These are phyloP conservation scores for Dactylellina leptospora DNA, from an alignment of 2,329 filamentous ascomycete genomes.

Conservation along the genomic window DNA sequence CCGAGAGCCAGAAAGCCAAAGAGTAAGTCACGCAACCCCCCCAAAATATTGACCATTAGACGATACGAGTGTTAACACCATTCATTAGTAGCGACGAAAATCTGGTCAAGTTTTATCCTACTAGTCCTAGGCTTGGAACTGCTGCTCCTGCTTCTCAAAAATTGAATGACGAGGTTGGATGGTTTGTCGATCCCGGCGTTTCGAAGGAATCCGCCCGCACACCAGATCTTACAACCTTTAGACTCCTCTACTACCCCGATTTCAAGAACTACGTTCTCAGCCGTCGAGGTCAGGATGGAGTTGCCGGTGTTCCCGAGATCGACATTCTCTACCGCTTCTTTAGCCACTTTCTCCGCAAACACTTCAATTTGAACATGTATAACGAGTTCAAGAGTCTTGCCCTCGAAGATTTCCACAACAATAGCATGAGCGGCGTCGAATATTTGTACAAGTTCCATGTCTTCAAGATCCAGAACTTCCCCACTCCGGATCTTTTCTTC, in stretches of 20 bases:
- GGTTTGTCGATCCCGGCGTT: slow-evolving; percentile 47
- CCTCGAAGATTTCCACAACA: slow-evolving; percentile 69
- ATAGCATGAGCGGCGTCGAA: slow-evolving; percentile 68
- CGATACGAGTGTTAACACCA: neutral
- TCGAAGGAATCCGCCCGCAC: slow-evolving; percentile 19
- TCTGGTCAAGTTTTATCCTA: slow-evolving; percentile 51
- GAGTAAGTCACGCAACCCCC: slow-evolving; percentile 29
- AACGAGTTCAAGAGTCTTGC: slow-evolving; percentile 75
- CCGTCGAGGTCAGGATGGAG: slow-evolving; percentile 54
- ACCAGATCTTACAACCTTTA: slow-evolving; percentile 26
- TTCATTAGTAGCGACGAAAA: slow-evolving; percentile 30
- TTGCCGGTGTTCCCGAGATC: slow-evolving; percentile 65
- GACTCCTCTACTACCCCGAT: slow-evolving; percentile 30
- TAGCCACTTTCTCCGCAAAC: slow-evolving; percentile 75
- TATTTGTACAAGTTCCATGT: slow-evolving; percentile 73
- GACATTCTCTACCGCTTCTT: slow-evolving; percentile 77
- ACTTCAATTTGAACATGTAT: slow-evolving; percentile 80
- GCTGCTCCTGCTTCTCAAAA: slow-evolving; percentile 30
- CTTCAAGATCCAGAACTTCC: slow-evolving; percentile 53
- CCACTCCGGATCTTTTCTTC: slow-evolving; percentile 54
- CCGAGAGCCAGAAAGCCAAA: slow-evolving; percentile 31
- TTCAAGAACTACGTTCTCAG: slow-evolving; percentile 49
- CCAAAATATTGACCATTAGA: no score
- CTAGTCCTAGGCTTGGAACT: slow-evolving; percentile 50
- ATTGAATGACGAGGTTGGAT: slow-evolving; percentile 42